These are phyloP conservation scores for Plasmodiophora brassicae DNA, from an alignment of 208 protist species.

Conservation along the genomic window DNA sequence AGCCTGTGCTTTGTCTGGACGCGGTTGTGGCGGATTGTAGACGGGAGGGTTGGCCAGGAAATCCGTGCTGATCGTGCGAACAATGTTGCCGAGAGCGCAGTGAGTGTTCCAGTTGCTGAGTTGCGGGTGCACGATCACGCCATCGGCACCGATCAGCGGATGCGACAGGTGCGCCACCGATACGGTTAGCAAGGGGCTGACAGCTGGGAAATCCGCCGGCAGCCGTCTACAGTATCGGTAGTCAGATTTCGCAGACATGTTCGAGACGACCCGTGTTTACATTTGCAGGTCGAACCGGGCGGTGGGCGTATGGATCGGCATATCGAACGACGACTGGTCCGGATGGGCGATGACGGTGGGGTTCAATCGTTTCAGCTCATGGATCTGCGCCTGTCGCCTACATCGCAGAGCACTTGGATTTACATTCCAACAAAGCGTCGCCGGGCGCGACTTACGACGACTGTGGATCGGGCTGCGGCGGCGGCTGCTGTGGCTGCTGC, in stretches of 20 bases:
- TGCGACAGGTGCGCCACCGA: background rate
- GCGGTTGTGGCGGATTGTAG: too few relatives aligned
- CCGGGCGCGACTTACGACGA: too few relatives aligned
- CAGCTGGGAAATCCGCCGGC: background rate
- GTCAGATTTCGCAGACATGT: background rate
- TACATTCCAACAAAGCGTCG: too few relatives aligned
- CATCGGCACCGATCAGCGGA: background rate
- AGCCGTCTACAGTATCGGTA: background rate
- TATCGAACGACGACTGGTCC: background rate
- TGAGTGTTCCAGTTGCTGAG: background rate
- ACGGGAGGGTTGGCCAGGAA: background rate
- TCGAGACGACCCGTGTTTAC: background rate
- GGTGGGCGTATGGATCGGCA: background rate
- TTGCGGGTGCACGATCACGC: background rate
- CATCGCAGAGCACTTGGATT: too few relatives aligned
- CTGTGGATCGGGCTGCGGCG: too few relatives aligned
- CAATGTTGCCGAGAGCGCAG: background rate
- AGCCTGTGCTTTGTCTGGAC: background rate
- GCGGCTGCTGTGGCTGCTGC: too few relatives aligned
- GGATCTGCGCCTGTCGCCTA: background rate
- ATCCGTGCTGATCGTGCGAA: background rate
- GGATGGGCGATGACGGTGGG: background rate
- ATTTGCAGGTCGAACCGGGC: background rate
- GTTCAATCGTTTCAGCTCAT: background rate
- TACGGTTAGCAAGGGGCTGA: background rate